Evolutionary conservation across 169 alveolate species (phyloP).

Genomic region (Condylostoma magnum): DNA sequence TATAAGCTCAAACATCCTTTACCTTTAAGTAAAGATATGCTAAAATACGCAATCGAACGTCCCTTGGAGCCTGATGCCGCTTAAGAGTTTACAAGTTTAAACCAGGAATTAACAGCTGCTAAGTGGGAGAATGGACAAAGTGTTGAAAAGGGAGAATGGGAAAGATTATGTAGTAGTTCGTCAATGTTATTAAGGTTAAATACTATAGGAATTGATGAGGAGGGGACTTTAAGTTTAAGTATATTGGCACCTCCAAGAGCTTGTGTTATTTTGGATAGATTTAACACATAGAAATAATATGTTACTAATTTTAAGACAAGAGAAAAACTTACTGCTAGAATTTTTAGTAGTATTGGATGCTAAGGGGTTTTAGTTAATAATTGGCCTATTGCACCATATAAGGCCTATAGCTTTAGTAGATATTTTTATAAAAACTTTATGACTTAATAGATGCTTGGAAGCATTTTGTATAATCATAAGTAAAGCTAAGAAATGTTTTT

Average conservation of each 20-base stretch:
- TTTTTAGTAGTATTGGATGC: neutral
- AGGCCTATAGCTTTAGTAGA: neutral
- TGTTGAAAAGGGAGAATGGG: constrained; percentile 21
- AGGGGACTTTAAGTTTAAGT: neutral
- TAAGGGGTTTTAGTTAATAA: neutral
- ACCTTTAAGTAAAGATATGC: neutral
- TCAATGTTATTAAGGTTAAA: neutral
- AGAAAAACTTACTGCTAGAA: neutral
- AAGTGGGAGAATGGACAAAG: neutral
- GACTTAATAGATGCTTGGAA: neutral
- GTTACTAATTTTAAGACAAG: neutral
- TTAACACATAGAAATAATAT: neutral
- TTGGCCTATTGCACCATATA: neutral
- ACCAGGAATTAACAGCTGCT: neutral
- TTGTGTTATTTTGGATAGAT: neutral
- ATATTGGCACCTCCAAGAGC: neutral
- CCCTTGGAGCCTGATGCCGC: neutral
- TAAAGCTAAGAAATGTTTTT: neutral
- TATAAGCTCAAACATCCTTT: constrained; percentile 42
- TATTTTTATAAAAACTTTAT: neutral
- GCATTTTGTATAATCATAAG: neutral
- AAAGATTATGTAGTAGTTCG: constrained; percentile 1
- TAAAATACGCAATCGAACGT: constrained; percentile 3
- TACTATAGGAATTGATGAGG: neutral
- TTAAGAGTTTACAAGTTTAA: neutral